phyloP scores from a whole-genome alignment of 345 rosid genomes.

The Lumnitzera littorea region DNA sequence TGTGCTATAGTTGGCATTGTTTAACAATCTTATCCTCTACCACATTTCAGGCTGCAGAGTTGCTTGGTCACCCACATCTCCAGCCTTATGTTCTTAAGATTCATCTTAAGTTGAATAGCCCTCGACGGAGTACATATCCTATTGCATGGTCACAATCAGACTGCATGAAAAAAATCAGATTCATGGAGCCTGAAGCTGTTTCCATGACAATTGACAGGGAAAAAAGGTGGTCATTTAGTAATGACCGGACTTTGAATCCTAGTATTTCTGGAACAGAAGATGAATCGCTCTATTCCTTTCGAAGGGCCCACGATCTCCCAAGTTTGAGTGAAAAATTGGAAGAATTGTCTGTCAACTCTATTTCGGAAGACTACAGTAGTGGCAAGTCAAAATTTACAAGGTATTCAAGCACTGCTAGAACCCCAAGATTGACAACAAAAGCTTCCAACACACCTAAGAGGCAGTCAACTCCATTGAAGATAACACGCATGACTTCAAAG shows the following conservation, averaged over 20 bases:
- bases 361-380: constrained; percentile 28
- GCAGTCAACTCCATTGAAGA: constrained; percentile 36
- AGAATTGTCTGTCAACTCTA: constrained; percentile 41
- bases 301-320: constrained; percentile 36
- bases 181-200: constrained; percentile 30
- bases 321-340: constrained; percentile 31
- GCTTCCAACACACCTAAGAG: constrained; percentile 29
- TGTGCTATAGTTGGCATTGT: neutral
- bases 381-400: constrained; percentile 22
- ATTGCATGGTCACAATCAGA: constrained; percentile 38
- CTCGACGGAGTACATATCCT: constrained; percentile 41
- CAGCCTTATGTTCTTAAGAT: constrained; percentile 64
- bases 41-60: constrained; percentile 66
- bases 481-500: constrained; percentile 25
- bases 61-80: constrained; percentile 81
- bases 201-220: constrained; percentile 21
- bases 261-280: constrained; percentile 49
- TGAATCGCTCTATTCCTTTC: constrained; percentile 42
- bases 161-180: constrained; percentile 42
- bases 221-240: constrained; percentile 61
- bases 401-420: constrained; percentile 24
- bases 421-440: constrained; percentile 35
- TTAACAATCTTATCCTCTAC: too few relatives aligned
- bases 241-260: constrained; percentile 68
- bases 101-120: constrained; percentile 61